Conservation (phyloP, 306 rosid species). For the Boehmeria nivea region DNA sequence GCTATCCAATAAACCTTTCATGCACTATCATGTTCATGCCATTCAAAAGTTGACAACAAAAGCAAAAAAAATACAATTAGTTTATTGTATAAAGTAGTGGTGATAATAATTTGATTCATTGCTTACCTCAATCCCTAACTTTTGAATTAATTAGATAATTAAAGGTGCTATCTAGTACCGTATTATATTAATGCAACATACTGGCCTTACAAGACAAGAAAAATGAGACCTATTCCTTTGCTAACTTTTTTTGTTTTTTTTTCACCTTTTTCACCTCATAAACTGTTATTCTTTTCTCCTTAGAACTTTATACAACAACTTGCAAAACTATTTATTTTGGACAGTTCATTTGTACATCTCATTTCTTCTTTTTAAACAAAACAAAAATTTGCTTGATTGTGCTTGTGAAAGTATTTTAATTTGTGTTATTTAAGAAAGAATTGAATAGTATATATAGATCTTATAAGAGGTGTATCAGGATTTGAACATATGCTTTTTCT, state of each 20-base stretch:
- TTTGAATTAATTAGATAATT: background rate
- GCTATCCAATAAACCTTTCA: constrained; percentile 28
- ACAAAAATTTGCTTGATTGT: too few relatives aligned
- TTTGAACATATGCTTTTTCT: too few relatives aligned
- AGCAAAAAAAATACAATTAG: background rate
- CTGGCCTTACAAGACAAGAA: constrained; percentile 28
- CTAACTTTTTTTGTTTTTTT: background rate
- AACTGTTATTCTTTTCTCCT: too few relatives aligned
- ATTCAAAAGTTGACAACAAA: constrained; percentile 16
- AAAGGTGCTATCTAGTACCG: background rate
- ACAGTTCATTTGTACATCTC: too few relatives aligned
- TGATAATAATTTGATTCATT: background rate
- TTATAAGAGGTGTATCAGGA: too few relatives aligned
- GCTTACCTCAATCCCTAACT: background rate
- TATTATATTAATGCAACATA: background rate
- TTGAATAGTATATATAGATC: too few relatives aligned
- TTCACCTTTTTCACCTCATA: too few relatives aligned
- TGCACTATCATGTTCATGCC: constrained; percentile 13
- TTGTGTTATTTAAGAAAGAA: too few relatives aligned
- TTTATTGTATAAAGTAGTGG: background rate
- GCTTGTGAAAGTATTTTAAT: too few relatives aligned
- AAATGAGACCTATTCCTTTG: constrained; percentile 4
- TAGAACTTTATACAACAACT: too few relatives aligned
- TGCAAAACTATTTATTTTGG: too few relatives aligned
- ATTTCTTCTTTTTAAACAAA: too few relatives aligned